A percentile compares a stretch with the other conserved stretches of the same genome.
Conservation (phyloP, 352 stramenopile species). For the Phytopythium aichiense region DNA sequence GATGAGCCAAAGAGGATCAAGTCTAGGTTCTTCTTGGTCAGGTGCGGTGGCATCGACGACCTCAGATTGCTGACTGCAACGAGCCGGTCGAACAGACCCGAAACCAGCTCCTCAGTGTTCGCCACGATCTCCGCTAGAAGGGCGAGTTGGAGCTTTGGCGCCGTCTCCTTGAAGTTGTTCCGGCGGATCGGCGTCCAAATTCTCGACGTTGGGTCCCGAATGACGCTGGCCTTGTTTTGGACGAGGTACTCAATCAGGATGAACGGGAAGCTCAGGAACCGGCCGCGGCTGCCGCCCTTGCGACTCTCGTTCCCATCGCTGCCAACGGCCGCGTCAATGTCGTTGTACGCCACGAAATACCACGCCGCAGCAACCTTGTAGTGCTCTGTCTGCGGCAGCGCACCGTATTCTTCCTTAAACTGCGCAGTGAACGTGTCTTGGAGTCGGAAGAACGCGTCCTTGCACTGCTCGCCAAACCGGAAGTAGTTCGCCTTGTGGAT, state of each 20-base stretch:
- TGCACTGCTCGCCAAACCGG: slow-evolving; percentile 65
- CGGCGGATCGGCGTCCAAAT: slow-evolving; percentile 22
- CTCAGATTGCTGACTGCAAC: slow-evolving; percentile 42
- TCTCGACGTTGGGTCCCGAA: slow-evolving; percentile 13
- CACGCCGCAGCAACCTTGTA: slow-evolving; percentile 57
- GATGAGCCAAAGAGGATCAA: slow-evolving; percentile 71
- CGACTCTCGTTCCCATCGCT: background rate
- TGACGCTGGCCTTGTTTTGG: slow-evolving; percentile 29
- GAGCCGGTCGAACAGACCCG: slow-evolving; percentile 62
- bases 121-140: slow-evolving; percentile 50
- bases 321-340: slow-evolving; percentile 25
- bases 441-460: slow-evolving; percentile 53
- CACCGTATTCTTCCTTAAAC: slow-evolving; percentile 31
- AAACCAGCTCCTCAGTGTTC: slow-evolving; percentile 44
- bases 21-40: slow-evolving; percentile 39
- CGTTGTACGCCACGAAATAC: slow-evolving; percentile 61
- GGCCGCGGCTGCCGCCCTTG: slow-evolving; percentile 6
- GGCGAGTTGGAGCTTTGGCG: slow-evolving; percentile 55
- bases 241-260: slow-evolving; percentile 55
- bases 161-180: slow-evolving; percentile 23
- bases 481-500: slow-evolving; percentile 76
- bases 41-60: slow-evolving; percentile 28
- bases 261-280: slow-evolving; percentile 68
- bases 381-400: slow-evolving; percentile 14
- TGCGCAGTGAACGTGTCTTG: slow-evolving; percentile 42